Evolutionary conservation across 441 rosid species (phyloP).

Genomic region (Erysimum pusillum): DNA sequence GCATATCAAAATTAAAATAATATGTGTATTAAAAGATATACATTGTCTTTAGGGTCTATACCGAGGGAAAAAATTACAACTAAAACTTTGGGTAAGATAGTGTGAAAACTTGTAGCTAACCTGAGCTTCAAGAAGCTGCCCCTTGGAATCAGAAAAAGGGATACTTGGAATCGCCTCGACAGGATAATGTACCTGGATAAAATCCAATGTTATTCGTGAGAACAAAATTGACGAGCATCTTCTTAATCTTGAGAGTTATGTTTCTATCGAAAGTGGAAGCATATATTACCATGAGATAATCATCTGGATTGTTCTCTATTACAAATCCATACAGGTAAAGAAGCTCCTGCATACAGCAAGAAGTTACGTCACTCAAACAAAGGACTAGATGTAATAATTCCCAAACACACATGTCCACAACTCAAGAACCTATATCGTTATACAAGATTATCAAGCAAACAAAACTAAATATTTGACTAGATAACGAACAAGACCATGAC

Average conservation of each 20-base stretch:
- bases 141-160: constrained; percentile 76
- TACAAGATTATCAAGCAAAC: constrained; percentile 11
- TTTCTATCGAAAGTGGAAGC: constrained; percentile 11
- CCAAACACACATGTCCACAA: background rate
- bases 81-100: constrained; percentile 7
- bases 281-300: constrained; percentile 82
- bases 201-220: constrained; percentile 15
- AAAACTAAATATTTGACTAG: constrained; percentile 11
- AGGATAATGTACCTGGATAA: constrained; percentile 84
- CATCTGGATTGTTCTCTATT: constrained; percentile 83
- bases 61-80: background rate
- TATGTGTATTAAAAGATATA: background rate
- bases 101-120: constrained; percentile 49
- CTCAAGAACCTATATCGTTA: background rate
- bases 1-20: constrained; percentile 9
- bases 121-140: constrained; percentile 89
- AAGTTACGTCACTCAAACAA: constrained; percentile 23
- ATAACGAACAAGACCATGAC: constrained; percentile 6
- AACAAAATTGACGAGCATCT: constrained; percentile 21
- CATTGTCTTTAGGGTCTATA: background rate
- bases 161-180: constrained; percentile 73
- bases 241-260: constrained; percentile 21
- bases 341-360: constrained; percentile 68
- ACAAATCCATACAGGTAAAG: constrained; percentile 91
- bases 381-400: constrained; percentile 15